Conservation (phyloP, 441 rosid species). For the Biscutella laevigata region DNA sequence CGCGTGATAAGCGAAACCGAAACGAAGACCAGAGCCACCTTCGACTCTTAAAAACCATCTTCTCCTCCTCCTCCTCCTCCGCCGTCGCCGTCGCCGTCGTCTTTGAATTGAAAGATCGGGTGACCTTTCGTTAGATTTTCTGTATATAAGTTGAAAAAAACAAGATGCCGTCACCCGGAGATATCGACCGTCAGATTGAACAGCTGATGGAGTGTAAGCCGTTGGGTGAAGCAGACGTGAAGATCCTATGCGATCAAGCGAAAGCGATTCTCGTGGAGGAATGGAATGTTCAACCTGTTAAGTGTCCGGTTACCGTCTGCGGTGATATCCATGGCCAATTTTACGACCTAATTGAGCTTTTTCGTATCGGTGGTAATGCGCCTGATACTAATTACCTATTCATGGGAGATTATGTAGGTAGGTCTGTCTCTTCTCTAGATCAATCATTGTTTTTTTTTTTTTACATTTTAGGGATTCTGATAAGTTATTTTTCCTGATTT, state of each 20-base stretch:
- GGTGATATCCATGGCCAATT: conserved; percentile 98
- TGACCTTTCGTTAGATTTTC: conserved; percentile 12
- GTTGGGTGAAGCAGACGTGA: conserved; percentile 78
- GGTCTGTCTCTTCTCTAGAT: conserved; percentile 21
- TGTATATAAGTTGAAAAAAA: background rate
- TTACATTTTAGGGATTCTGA: background rate
- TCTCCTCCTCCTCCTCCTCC: conserved; percentile 5
- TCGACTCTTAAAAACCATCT: conserved; percentile 13
- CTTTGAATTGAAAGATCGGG: background rate
- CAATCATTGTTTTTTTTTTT: background rate
- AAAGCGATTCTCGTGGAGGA: conserved; percentile 90
- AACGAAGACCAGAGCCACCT: conserved; percentile 10
- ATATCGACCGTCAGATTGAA: conserved; percentile 96
- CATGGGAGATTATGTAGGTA: conserved; percentile 98
- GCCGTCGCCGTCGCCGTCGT: conserved; percentile 10
- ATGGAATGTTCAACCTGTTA: conserved; percentile 98
- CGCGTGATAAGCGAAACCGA: conserved; percentile 34
- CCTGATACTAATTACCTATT: conserved; percentile 97
- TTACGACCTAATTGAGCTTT: conserved; percentile 92
- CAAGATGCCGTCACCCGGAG: conserved; percentile 77
- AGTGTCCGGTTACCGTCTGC: too few relatives aligned
- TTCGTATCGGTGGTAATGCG: conserved; percentile 85
- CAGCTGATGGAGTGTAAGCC: conserved; percentile 97
- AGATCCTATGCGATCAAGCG: conserved; percentile 90
- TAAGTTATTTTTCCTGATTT: background rate